Base-by-base conservation (phyloP, 1,284 basidiomycete genomes). In the Heterobasidion parviporum region DNA sequence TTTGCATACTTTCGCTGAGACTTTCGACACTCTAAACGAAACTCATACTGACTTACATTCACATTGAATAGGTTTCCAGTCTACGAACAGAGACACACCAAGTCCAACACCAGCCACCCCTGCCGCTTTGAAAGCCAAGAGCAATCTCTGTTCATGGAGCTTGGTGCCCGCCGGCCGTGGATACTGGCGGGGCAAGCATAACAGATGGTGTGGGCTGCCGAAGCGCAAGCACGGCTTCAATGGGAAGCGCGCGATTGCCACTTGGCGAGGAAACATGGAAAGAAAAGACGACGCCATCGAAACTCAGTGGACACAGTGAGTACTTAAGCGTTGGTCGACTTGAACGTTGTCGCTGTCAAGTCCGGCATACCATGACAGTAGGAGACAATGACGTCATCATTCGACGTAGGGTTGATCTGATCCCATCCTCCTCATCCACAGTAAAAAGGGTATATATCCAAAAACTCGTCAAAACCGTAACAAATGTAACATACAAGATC, bases 11-110 rank as follows among this genome's bases (percentile, higher is more conserved):
- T 8, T 41, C 38, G n/a, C 12, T 26, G 26, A 26, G 26, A 26
- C n/a, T 41, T 41, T 41, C 6, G 38, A 10, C n/a, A 10, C 38
- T 41, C 8, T n/a, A 3, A n/a, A 41, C 1, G 15, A 18, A 34
- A 38, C 33, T 2, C 12, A 18, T 45, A n/a, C 6, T 6, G 18
- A 63, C 70, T 44, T 60, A 71, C 70, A 54, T 57, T 72, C 70
- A 56, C 70, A 72, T 57, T 67, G 64, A n/a, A 72, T 56, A 0
- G 53, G 52, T 54, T 46, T 52, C n/a, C 49, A 33, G 50, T 61
- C 38, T 56, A 63, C 15, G 15, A 62, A 57, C 9, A 54, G 45
- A 6, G 65, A 64, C 52, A 70, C 54, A 16, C 66, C 66, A 2
- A 71, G 54, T 8, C 69, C 65, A 1, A 64, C 55, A 18, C 66